These are phyloP conservation scores for Didymella keratinophila DNA, from an alignment of 2,329 filamentous ascomycete species.

Conservation along the genomic window DNA sequence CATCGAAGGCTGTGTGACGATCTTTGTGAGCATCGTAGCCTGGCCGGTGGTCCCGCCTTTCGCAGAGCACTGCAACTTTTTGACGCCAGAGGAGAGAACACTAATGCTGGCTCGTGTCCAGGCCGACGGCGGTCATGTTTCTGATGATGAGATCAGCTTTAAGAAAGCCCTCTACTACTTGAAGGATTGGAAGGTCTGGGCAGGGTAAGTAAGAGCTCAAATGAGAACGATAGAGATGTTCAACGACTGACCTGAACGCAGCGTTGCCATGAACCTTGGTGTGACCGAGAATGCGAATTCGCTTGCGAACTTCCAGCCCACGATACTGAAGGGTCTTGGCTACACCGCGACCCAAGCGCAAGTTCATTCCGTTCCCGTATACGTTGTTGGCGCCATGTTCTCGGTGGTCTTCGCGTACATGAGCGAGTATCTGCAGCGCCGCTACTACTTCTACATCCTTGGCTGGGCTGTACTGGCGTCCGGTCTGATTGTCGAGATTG, in stretches of 20 bases:
- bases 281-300: conserved; percentile 45
- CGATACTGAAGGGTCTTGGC: conserved; percentile 47
- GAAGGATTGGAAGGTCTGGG: conserved; percentile 65
- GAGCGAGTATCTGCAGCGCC: conserved; percentile 37
- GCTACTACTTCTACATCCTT: conserved; percentile 43
- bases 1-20: conserved; percentile 65
- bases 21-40: conserved; percentile 56
- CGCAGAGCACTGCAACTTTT: conserved; percentile 58
- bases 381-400: conserved; percentile 41
- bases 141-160: conserved; percentile 57
- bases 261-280: conserved; percentile 41
- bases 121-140: conserved; percentile 56
- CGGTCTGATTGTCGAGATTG: conserved; percentile 61
- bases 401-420: conserved; percentile 41
- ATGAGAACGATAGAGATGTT: not conserved
- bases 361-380: conserved; percentile 48
- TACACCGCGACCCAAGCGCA: conserved; percentile 47
- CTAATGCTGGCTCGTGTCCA: conserved; percentile 62
- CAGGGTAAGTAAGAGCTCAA: conserved; percentile 51
- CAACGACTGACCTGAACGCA: not conserved
- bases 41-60: conserved; percentile 61
- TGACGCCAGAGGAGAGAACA: conserved; percentile 59
- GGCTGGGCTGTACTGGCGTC: conserved; percentile 52
- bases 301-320: conserved; percentile 45
- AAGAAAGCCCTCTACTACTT: conserved; percentile 54